Conservation (phyloP, 495 filamentous ascomycete genomes). For the Podospora pseudoanserina region DNA sequence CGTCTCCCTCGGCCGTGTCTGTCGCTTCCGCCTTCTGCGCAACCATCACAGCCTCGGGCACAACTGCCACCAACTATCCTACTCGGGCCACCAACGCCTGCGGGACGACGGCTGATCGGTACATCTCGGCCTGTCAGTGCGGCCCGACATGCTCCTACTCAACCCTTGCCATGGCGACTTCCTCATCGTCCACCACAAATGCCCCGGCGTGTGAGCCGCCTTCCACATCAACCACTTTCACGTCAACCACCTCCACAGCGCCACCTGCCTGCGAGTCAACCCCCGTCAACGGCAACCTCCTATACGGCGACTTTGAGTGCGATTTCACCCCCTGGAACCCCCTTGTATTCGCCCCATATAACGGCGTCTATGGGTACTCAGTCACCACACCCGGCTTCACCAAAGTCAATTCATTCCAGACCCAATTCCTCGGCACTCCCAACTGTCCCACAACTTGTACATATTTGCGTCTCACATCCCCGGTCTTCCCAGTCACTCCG, state of each 20-base stretch:
- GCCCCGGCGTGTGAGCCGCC: conserved; percentile 7
- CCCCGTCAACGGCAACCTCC: background rate
- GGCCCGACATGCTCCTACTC: conserved; percentile 20
- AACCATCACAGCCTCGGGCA: conserved; percentile 21
- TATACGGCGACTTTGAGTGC: conserved; percentile 30
- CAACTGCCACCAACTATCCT: conserved; percentile 25
- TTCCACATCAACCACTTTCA: background rate
- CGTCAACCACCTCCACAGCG: no score
- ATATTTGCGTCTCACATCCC: conserved; percentile 1
- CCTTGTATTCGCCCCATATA: conserved; percentile 15
- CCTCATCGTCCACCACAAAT: background rate
- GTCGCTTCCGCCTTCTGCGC: conserved; percentile 20
- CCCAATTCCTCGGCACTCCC: conserved; percentile 7
- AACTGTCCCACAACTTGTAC: conserved; percentile 1
- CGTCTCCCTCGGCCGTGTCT: conserved; percentile 18
- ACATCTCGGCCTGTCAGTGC: conserved; percentile 24
- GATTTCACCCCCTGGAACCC: conserved; percentile 18
- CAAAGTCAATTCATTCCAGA: conserved; percentile 4
- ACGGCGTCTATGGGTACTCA: background rate
- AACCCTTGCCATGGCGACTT: conserved; percentile 4
- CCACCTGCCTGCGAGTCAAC: background rate
- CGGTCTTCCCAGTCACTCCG: conserved; percentile 7
- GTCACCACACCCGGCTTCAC: conserved; percentile 9
- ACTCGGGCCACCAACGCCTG: conserved; percentile 23
- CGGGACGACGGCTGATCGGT: conserved; percentile 16